Base-by-base conservation (phyloP, 768 basidiomycete species). In the Rhodotorula toruloides region DNA sequence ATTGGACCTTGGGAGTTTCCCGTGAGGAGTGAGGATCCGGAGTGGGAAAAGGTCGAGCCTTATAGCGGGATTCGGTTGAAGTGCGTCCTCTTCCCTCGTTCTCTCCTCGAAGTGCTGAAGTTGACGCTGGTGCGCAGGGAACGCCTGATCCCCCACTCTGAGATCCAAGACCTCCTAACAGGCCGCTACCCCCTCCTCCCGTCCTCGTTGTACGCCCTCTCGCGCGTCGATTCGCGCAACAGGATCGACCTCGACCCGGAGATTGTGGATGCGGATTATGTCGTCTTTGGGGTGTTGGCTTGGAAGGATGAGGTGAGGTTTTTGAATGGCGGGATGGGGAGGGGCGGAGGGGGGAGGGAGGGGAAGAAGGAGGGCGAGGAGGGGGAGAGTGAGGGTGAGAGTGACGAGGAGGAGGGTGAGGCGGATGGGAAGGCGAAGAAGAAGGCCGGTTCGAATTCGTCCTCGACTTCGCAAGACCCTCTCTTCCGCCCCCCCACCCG, bases 201-300 rank as follows among this genome's bases (percentile, higher is more conserved):
- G 0, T 93, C 92, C 1, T 85, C 81, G 27, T 81, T 99, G 42
- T 99, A 99, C 79, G 91, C 91, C 14, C 83, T 86, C 52, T 82
- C 91, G 48, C 85, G 88, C 16, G 83, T 88, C 1, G 82, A 86
- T 21, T 84, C 87, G 0, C 85, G 89, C 75, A 87, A 88, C 70
- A 85, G 69, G 25, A 94, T 91, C 76, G 92, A 97, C 50, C 84
- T 99, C 1, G 93, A 94, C 16, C 42, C 50, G 2, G 60, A 61
- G 7, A 12, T 22, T 4, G 86, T 97, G 3, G 84, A 84, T 11
- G 89, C 89, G 4, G 96, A 98, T 77, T 98, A 91, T 89, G 83
- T 97, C 47, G 93, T 92, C 11, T 90, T 99, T 53, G 94, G 91
- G 4, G 93, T 98, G 9, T 86, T 99, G 21, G 94, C 92, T 4